Conservation (phyloP, 305 asterid genomes). For the Fraxinus nigra region DNA sequence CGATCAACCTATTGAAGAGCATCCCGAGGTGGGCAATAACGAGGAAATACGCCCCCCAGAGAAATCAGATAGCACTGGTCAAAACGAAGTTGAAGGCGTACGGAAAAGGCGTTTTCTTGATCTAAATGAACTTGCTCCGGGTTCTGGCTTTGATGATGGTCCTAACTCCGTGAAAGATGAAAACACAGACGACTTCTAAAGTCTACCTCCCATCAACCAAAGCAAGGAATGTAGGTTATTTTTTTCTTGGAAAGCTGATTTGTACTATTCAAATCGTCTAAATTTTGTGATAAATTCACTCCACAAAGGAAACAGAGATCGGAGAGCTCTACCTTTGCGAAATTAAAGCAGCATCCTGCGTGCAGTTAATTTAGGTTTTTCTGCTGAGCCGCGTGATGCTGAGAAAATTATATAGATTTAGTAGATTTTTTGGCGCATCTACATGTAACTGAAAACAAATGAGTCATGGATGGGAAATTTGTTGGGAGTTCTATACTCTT, state of each 20-base stretch:
- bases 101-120: constrained; percentile 21
- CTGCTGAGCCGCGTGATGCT: constrained; percentile 34
- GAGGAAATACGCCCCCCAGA: constrained; percentile 3
- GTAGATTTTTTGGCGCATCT: constrained; percentile 37
- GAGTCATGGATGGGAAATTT: constrained; percentile 36
- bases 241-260: neutral
- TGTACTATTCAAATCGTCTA: constrained; percentile 27
- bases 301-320: constrained; percentile 26
- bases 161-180: constrained; percentile 59
- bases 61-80: neutral
- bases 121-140: constrained; percentile 77
- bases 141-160: constrained; percentile 81
- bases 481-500: constrained; percentile 26
- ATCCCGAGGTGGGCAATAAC: constrained; percentile 17
- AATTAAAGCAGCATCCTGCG: constrained; percentile 27
- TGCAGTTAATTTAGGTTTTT: constrained; percentile 31
- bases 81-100: constrained; percentile 26
- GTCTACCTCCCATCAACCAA: constrained; percentile 11
- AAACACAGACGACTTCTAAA: constrained; percentile 45
- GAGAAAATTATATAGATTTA: constrained; percentile 53
- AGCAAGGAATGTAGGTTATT: constrained; percentile 22
- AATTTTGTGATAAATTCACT: constrained; percentile 31
- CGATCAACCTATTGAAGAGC: constrained; percentile 40
- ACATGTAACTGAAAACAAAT: constrained; percentile 12
- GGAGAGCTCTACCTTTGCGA: constrained; percentile 42